A percentile compares a stretch with the other conserved stretches of the same genome.
These are phyloP conservation scores for Dichomitus squalens DNA, from an alignment of 1,284 basidiomycete species.

Conservation along the genomic window DNA sequence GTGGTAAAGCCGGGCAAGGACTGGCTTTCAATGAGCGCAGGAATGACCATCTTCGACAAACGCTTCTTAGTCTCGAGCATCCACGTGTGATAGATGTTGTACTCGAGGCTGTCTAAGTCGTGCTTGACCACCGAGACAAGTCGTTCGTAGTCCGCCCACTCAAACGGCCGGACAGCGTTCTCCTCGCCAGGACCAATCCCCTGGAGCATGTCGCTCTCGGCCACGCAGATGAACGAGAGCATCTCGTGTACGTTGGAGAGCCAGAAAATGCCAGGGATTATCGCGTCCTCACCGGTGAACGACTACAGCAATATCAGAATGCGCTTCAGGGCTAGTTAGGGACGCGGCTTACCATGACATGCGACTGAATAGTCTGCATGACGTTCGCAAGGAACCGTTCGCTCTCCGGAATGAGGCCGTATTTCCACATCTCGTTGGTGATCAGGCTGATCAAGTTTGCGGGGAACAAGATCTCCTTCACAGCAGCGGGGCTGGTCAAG, in stretches of 20 bases:
- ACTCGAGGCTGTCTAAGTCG: slow-evolving; percentile 97
- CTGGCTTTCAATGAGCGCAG: slow-evolving; percentile 96
- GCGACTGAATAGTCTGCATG: slow-evolving; percentile 97
- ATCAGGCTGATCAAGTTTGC: slow-evolving; percentile 98
- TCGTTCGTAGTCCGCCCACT: slow-evolving; percentile 97
- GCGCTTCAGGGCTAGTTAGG: slow-evolving; percentile 12
- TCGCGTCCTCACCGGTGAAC: slow-evolving; percentile 93
- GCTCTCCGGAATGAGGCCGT: slow-evolving; percentile 95
- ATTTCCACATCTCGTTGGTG: slow-evolving; percentile 99
- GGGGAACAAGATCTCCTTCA: slow-evolving; percentile 99
- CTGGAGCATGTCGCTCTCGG: slow-evolving; percentile 97
- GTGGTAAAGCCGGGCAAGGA: slow-evolving; percentile 98
- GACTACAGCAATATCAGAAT: slow-evolving; percentile 47
- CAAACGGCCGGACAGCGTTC: slow-evolving; percentile 87
- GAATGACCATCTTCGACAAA: slow-evolving; percentile 97
- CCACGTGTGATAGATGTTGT: slow-evolving; percentile 99
- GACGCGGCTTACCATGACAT: slow-evolving; percentile 88
- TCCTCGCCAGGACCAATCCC: slow-evolving; percentile 98
- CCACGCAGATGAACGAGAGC: slow-evolving; percentile 97
- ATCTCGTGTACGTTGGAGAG: slow-evolving; percentile 99
- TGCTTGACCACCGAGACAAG: slow-evolving; percentile 98
- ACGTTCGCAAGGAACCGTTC: slow-evolving; percentile 98
- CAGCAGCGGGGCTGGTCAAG: slow-evolving; percentile 87
- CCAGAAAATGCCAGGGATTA: slow-evolving; percentile 98
- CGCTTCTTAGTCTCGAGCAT: slow-evolving; percentile 99